Base-by-base conservation (phyloP, 257 asterid species). In the Capsicum chinense region DNA sequence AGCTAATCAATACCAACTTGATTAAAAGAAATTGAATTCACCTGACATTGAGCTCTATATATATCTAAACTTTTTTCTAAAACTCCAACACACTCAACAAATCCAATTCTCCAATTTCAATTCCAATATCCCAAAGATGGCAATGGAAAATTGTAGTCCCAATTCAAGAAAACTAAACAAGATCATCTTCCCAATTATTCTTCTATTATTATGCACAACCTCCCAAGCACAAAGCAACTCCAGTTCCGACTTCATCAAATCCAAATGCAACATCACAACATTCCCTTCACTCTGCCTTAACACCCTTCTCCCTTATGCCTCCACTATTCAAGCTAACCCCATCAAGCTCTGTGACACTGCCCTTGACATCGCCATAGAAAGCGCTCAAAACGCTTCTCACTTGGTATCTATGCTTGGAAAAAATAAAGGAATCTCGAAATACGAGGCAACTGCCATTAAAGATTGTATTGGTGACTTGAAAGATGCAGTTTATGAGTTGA, bases 381-480 rank as follows among this genome's bases (percentile, higher is more conserved):
- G 88, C 0, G 82, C 98, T 6, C 14, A 39, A 12, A 88, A 83
- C 35, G 91, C 97, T 59, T 82, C 97, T 1, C 12, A 56, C 79
- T 13, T 84, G 15, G 86, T 92, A 1, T 54, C 88, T 0, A 82
- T 84, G 12, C 85, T 90, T 2, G 83, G 86, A 12, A 83, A 63
- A 3, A 87, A 57, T 19, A 88, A 88, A 83, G 92, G 91, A 6
- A 7, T 91, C 12, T 50, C 85, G 0, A 74, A 70, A 37, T 67
- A 58, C 2, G 97, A 91, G 10, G 83, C 88, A 0, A 71, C 85
- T 0, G 89, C 91, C 0, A 63, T 93, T 52, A 94, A 89, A 85
- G 95, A 93, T 21, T 94, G 98, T 89, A 86, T 89, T 11, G 89
- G 90, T 16, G 90, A 93, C 4, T 19, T 93, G 82, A 93, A 92